Conservation (phyloP, 345 rosid genomes). For the Rhizophora apiculata region DNA sequence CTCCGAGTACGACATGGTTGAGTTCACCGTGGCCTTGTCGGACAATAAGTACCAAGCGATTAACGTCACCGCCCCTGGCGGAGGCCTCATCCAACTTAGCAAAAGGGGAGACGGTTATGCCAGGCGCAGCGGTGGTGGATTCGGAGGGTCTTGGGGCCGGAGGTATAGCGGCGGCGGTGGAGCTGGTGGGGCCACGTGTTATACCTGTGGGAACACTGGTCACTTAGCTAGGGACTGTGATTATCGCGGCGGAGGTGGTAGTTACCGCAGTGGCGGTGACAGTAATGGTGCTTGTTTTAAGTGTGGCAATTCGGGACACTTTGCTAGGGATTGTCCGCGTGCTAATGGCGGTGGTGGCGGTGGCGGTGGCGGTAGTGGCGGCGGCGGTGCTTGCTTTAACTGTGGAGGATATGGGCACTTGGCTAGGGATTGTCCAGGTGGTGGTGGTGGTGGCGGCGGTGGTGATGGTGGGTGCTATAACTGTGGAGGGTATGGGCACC, state of each 20-base stretch:
- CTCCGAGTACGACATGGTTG: slow-evolving; percentile 31
- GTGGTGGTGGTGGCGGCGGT: slow-evolving; percentile 15
- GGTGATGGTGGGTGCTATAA: slow-evolving; percentile 37
- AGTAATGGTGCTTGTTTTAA: slow-evolving; percentile 15
- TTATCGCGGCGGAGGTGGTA: too few relatives aligned
- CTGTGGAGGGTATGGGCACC: slow-evolving; percentile 58
- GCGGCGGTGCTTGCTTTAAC: slow-evolving; percentile 28
- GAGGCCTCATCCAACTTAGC: slow-evolving; percentile 18
- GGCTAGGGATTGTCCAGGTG: slow-evolving; percentile 41
- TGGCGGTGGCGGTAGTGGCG: slow-evolving; percentile 2
- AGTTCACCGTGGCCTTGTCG: slow-evolving; percentile 24
- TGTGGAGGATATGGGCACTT: slow-evolving; percentile 42
- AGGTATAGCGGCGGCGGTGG: background rate
- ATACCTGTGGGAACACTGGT: background rate
- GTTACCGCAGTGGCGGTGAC: slow-evolving; percentile 5
- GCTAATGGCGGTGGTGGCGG: background rate
- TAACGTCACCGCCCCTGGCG: slow-evolving; percentile 36
- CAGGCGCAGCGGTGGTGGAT: slow-evolving; percentile 14
- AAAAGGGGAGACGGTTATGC: slow-evolving; percentile 11
- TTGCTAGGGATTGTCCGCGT: slow-evolving; percentile 22
- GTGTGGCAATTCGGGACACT: slow-evolving; percentile 24
- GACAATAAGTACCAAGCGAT: slow-evolving; percentile 36
- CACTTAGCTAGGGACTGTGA: slow-evolving; percentile 2
- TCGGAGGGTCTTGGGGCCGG: slow-evolving; percentile 2
- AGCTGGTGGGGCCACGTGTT: background rate